Evolutionary conservation across 2,329 filamentous ascomycete species (phyloP), one percentile per base, ranked within the genome.

Genomic region (Xylariaceae sp.): DNA sequence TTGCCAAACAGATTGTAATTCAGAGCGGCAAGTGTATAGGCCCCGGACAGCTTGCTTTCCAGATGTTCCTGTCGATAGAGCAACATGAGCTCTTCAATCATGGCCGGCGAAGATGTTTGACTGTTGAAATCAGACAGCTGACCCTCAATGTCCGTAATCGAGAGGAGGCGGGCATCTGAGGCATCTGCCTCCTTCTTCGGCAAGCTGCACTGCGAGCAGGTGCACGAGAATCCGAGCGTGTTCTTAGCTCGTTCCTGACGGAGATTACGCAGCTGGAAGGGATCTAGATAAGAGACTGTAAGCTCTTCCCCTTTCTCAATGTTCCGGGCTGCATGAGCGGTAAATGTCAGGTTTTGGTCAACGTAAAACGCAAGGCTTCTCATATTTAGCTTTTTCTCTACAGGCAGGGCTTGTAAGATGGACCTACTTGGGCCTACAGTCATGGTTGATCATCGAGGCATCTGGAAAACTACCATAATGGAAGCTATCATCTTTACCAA

Each of bases 211-310:
- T 64, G 62, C 1, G 50, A 26, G 45, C 67, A 71, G 1, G 51
- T 48, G 44, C 67, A 71, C 2, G 51, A 60, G 41, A 71, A 71
- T n/a, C 64, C 61, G 43, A 68, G 66, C 6, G 60, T 62, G 8
- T 57, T 42, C 15, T 44, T 40, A 4, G 65, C 53, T 35, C 61
- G 53, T 1, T 50, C 46, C 43, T 62, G 60, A 16, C 67, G 57
- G 1, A 44, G 42, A 2, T 45, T 38, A 2, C 55, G 55, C 4
- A 41, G 46, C n/a, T 63, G 57, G 4, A 68, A 50, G 1, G 65
- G 61, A 11, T 61, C 61, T 12, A 64, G 62, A 32, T 69, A 70
- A n/a, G 65, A 61, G 18, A 69, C 67, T 0, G 57, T 64, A 6
- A 70, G 63, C 44, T 70, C 67, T 36, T 67, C 64, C 11, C 59